Conservation (phyloP, 164 flowering plant species). For the Kingdonia uniflora region DNA sequence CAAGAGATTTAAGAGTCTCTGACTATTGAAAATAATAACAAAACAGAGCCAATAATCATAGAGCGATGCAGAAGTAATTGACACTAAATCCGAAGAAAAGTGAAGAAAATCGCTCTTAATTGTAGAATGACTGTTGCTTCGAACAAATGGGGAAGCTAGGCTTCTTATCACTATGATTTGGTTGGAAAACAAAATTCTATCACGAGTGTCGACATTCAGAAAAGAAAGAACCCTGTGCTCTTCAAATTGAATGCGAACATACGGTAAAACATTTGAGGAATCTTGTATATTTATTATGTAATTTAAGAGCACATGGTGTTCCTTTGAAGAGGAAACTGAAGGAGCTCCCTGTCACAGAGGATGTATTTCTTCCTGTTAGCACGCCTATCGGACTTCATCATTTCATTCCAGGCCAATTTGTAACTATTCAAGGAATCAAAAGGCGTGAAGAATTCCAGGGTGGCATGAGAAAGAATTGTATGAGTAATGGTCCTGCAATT, state of each 20-base stretch:
- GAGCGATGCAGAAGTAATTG: too few relatives aligned
- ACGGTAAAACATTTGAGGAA: constrained; percentile 83
- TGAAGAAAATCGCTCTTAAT: too few relatives aligned
- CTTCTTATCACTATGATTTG: too few relatives aligned
- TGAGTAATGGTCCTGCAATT: constrained; percentile 64
- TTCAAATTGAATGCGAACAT: constrained; percentile 89
- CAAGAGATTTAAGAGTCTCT: too few relatives aligned
- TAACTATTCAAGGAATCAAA: constrained; percentile 82
- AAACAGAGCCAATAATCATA: too few relatives aligned
- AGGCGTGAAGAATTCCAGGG: constrained; percentile 98
- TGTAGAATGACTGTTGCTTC: too few relatives aligned
- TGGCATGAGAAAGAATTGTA: constrained; percentile 72
- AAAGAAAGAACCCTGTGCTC: too few relatives aligned
- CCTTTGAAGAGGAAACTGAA: constrained; percentile 86
- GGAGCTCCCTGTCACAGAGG: constrained; percentile 94
- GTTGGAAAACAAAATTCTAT: too few relatives aligned
- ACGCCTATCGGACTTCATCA: constrained; percentile 70
- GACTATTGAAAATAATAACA: too few relatives aligned
- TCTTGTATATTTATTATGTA: constrained; percentile 88
- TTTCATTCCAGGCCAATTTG: constrained; percentile 91
- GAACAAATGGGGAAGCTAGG: too few relatives aligned
- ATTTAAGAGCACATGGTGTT: constrained; percentile 94
- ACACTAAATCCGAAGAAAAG: too few relatives aligned
- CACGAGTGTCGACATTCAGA: too few relatives aligned
- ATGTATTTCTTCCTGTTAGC: constrained; percentile 94